Evolutionary conservation across 345 rosid species (phyloP).

Genomic region (Gossypium mustelinum): DNA sequence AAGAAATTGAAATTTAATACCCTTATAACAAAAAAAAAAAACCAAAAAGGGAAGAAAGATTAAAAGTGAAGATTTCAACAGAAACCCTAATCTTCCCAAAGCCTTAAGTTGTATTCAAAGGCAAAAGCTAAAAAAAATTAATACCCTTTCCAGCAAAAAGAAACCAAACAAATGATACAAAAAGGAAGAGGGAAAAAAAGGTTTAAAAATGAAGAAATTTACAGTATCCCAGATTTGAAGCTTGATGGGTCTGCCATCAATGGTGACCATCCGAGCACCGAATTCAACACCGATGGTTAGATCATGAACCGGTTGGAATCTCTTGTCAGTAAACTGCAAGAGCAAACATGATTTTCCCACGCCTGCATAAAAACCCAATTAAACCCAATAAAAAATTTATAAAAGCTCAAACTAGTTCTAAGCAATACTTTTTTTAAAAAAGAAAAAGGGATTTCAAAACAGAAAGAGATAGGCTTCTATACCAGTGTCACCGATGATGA

Average conservation of each 20-base stretch:
- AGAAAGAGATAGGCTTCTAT: neutral
- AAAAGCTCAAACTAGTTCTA: neutral
- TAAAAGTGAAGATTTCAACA: no score
- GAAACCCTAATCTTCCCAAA: no score
- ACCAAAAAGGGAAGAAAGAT: no score
- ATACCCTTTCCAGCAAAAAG: neutral
- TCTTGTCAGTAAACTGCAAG: conserved; percentile 69
- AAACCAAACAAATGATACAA: neutral
- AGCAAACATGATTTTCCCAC: conserved; percentile 71
- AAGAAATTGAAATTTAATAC: neutral
- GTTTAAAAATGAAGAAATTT: neutral
- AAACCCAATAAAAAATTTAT: neutral
- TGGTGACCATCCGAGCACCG: conserved; percentile 76
- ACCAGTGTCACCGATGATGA: conserved; percentile 51
- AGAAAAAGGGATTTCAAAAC: neutral
- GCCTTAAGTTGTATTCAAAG: neutral
- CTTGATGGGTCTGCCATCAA: conserved; percentile 56
- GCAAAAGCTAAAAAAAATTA: neutral
- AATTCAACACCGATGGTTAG: conserved; percentile 72
- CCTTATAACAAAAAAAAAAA: no score
- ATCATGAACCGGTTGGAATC: conserved; percentile 76
- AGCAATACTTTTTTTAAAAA: no score
- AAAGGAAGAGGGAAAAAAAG: neutral
- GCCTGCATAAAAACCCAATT: conserved; percentile 29
- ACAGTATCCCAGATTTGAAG: conserved; percentile 82